Evolutionary conservation across 352 stramenopile species (phyloP), one percentile per base, ranked within the genome.

Genomic region (Globisporangium barbulae): DNA sequence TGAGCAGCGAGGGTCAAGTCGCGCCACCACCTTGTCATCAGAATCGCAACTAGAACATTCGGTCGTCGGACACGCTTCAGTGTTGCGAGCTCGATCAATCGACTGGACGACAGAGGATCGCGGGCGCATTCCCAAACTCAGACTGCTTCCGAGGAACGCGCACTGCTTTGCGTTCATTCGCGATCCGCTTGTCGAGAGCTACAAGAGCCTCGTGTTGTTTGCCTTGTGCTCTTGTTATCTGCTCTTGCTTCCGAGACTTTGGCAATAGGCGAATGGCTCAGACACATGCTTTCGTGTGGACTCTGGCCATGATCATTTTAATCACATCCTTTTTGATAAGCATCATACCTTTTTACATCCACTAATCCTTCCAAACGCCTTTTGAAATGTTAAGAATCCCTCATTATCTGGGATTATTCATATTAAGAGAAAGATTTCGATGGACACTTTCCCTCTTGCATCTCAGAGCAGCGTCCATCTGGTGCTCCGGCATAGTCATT

Each of bases 401-500:
- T 52, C 8, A 15, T 52, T 52, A 52, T 15, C 0, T 19, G 30
- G 8, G 0, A 52, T 2, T 54, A 22, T 9, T 17, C 25, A 35
- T 35, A 22, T 37, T 10, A 13, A 54, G 6, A 17, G 35, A 4
- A n/a, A 13, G 7, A n/a, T 54, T 54, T 54, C 48, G 48, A 54
- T 54, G 25, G 48, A 54, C 48, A 19, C 25, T 54, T 35, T 19
- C 71, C 49, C 70, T 76, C 41, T 74, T 62, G 69, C 45, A 70
- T 28, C 21, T 76, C 17, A 61, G 57, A 41, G 72, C 33, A 44
- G 65, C 53, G 17, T 70, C 69, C 52, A 49, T 68, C 44, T 53
- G 71, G 56, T 25, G 70, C 57, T 42, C 33, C 54, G 68, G 50
- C 52, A 74, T 57, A 22, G 63, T 73, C 37, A 64, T 73, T 45